These are phyloP conservation scores for Limtongia smithiae DNA, from an alignment of 805 yeast genomes.

Conservation along the genomic window DNA sequence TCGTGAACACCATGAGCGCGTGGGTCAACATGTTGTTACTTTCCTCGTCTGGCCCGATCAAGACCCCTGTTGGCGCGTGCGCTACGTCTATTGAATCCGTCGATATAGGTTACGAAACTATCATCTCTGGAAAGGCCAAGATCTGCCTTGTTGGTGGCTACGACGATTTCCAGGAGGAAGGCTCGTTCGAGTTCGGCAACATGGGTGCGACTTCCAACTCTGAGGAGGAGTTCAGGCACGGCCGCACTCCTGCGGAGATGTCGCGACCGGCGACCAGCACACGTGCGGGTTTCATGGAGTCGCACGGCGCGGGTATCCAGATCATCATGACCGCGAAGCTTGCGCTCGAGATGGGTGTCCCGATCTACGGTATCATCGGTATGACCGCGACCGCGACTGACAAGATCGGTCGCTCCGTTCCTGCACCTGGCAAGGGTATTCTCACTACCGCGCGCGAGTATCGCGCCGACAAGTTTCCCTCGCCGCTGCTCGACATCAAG, in stretches of 20 bases:
- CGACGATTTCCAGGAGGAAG: conserved; percentile 99
- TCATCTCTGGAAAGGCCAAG: conserved; percentile 90
- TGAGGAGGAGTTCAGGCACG: conserved; percentile 80
- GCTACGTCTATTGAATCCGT: conserved; percentile 98
- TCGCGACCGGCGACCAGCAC: conserved; percentile 96
- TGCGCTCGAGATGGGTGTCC: conserved; percentile 98
- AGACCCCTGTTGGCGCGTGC: conserved; percentile 99
- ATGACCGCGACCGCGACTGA: conserved; percentile 96
- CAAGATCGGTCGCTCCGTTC: conserved; percentile 97
- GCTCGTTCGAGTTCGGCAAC: conserved; percentile 95
- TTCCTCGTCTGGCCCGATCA: conserved; percentile 97
- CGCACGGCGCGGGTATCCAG: conserved; percentile 99
- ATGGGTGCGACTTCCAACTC: conserved; percentile 98
- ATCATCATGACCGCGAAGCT: conserved; percentile 91
- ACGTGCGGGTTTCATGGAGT: conserved; percentile 98
- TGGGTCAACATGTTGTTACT: conserved; percentile 98
- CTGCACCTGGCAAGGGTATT: conserved; percentile 99
- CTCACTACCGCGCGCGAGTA: conserved; percentile 97
- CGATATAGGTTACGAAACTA: conserved; percentile 93
- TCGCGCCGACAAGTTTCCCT: conserved; percentile 70
- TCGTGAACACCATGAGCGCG: conserved; percentile 98
- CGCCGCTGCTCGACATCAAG: conserved; percentile 80
- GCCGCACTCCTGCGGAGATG: conserved; percentile 98
- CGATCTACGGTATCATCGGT: conserved; percentile 93
- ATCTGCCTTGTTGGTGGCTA: conserved; percentile 97